Conservation (phyloP, 371 early-diverging fungal species). For the Apophysomyces variabilis region DNA sequence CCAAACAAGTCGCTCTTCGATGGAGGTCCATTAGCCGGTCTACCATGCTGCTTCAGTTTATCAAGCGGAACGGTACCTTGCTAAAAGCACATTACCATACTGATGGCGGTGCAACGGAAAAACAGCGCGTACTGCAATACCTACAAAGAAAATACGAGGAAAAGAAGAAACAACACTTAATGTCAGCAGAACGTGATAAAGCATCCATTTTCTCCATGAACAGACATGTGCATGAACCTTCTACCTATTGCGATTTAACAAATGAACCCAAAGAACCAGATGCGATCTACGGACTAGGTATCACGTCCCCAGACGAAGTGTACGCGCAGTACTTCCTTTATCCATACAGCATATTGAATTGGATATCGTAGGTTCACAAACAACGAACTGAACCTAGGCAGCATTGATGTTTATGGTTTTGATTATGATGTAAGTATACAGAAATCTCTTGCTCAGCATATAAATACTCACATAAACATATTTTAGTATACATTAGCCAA, state of each 20-base stretch:
- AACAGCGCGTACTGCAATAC: not conserved
- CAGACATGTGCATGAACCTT: not conserved
- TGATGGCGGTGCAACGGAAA: not conserved
- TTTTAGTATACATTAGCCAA: slow-evolving; percentile 66
- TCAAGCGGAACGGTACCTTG: not conserved
- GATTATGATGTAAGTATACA: slow-evolving; percentile 49
- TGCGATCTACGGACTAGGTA: slow-evolving; percentile 25
- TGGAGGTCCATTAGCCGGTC: not conserved
- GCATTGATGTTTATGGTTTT: slow-evolving; percentile 54
- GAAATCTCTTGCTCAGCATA: not conserved
- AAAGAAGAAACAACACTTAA: slow-evolving; percentile 31
- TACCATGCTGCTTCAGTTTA: not conserved
- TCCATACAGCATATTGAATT: not conserved
- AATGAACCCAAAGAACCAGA: slow-evolving; percentile 8
- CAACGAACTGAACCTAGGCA: slow-evolving; percentile 48
- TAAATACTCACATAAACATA: not conserved
- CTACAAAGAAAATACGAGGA: slow-evolving; percentile 25
- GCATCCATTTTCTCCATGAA: slow-evolving; percentile 31
- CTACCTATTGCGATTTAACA: not conserved
- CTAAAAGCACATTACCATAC: not conserved
- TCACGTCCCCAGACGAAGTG: slow-evolving; percentile 29
- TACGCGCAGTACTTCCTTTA: slow-evolving; percentile 1
- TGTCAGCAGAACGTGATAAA: slow-evolving; percentile 28
- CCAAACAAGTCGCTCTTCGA: no score
- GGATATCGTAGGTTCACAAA: slow-evolving; percentile 43